phyloP scores from a whole-genome alignment of 83 land plant genomes.

The Larix sibirica region DNA sequence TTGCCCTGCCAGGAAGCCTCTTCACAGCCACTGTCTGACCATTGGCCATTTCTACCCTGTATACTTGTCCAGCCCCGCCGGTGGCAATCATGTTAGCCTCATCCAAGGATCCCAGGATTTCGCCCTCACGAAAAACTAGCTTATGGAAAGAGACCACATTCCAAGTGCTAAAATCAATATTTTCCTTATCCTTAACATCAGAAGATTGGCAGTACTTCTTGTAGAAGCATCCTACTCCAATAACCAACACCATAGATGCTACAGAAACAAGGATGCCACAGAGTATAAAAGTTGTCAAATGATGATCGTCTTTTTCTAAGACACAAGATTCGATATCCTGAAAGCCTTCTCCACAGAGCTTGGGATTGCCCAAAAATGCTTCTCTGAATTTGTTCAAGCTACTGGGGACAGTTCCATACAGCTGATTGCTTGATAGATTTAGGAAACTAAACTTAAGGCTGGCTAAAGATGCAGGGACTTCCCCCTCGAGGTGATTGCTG shows the following conservation, averaged over 20 bases:
- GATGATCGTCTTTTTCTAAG: conserved; percentile 41
- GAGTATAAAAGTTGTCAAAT: conserved; percentile 36
- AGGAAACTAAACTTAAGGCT: conserved; percentile 17
- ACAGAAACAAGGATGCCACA: conserved; percentile 39
- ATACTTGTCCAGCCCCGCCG: conserved; percentile 76
- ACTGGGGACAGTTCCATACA: conserved; percentile 33
- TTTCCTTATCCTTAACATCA: background rate
- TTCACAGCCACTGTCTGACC: conserved; percentile 65
- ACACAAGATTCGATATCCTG: conserved; percentile 25
- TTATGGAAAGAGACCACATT: conserved; percentile 8
- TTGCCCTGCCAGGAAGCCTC: conserved; percentile 47
- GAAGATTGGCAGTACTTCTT: background rate
- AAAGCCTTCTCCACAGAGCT: conserved; percentile 33
- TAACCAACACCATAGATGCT: background rate
- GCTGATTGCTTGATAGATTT: conserved; percentile 36
- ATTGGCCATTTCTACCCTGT: conserved; percentile 45
- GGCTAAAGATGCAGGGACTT: conserved; percentile 35
- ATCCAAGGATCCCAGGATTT: conserved; percentile 42
- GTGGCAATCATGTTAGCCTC: conserved; percentile 64
- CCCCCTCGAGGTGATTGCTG: conserved; percentile 31
- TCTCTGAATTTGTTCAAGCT: conserved; percentile 24
- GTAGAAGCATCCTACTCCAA: conserved; percentile 14
- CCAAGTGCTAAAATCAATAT: background rate
- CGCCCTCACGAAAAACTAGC: conserved; percentile 36
- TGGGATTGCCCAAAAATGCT: conserved; percentile 23